These are phyloP conservation scores for Aspergillus taichungensis DNA, from an alignment of 495 filamentous ascomycete genomes.

Conservation along the genomic window DNA sequence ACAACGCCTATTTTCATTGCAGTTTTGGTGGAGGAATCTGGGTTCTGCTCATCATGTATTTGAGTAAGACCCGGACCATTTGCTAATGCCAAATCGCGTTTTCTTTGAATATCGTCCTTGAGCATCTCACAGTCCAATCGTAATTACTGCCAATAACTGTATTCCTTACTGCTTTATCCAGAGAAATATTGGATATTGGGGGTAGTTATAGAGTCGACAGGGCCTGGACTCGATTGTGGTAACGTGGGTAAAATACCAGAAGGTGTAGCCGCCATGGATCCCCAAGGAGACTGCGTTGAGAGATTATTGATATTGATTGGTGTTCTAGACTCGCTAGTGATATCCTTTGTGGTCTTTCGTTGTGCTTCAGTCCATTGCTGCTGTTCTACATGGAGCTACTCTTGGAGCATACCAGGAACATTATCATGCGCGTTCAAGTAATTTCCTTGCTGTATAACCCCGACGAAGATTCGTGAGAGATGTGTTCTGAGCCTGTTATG, in stretches of 20 bases:
- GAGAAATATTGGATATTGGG: too few relatives aligned
- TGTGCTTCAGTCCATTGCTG: slow-evolving; percentile 17
- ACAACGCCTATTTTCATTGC: too few relatives aligned
- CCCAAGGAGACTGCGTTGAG: slow-evolving; percentile 2
- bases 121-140: neutral
- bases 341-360: slow-evolving; percentile 10
- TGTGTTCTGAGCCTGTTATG: slow-evolving; percentile 22
- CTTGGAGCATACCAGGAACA: slow-evolving; percentile 14
- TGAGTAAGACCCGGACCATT: too few relatives aligned
- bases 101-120: too few relatives aligned
- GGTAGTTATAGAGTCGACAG: neutral
- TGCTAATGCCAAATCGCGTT: too few relatives aligned
- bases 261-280: neutral
- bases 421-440: slow-evolving; percentile 17
- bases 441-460: slow-evolving; percentile 16
- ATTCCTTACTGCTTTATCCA: neutral
- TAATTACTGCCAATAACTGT: neutral
- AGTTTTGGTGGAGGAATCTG: too few relatives aligned
- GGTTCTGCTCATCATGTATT: too few relatives aligned
- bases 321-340: slow-evolving; percentile 1
- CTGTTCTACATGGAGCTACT: slow-evolving; percentile 24
- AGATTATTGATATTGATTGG: slow-evolving; percentile 19
- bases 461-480: slow-evolving; percentile 16
- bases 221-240: too few relatives aligned
- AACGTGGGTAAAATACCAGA: neutral